phyloP scores from a whole-genome alignment of 352 stramenopile species.

The Pythium pyrilobum region DNA sequence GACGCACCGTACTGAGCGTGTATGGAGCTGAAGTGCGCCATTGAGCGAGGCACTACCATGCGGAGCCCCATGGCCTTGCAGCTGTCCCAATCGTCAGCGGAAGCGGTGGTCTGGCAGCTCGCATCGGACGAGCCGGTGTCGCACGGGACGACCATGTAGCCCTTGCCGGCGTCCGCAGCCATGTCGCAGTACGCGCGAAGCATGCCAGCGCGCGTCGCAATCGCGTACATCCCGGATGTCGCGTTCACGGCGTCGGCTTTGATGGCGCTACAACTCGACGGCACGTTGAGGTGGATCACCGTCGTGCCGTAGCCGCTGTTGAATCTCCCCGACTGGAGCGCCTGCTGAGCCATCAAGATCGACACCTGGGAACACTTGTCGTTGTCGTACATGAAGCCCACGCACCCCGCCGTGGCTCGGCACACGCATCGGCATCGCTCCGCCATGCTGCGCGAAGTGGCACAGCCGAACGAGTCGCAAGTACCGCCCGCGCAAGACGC shows the following conservation, averaged over 20 bases:
- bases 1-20: conserved; percentile 39
- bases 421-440: conserved; percentile 50
- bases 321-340: conserved; percentile 20
- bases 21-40: conserved; percentile 35
- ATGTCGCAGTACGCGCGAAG: conserved; percentile 53
- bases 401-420: conserved; percentile 23
- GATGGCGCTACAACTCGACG: conserved; percentile 44
- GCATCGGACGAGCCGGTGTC: conserved; percentile 27
- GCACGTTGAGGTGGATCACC: conserved; percentile 49
- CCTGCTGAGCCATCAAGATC: conserved; percentile 31
- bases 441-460: conserved; percentile 23
- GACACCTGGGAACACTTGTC: conserved; percentile 37
- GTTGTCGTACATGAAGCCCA: conserved; percentile 36
- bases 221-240: conserved; percentile 31
- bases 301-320: conserved; percentile 24
- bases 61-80: conserved; percentile 49
- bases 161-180: conserved; percentile 36
- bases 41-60: conserved; percentile 44
- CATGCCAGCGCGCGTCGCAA: conserved; percentile 37
- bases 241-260: conserved; percentile 30
- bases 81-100: conserved; percentile 35
- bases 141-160: conserved; percentile 52
- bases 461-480: conserved; percentile 28
- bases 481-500: conserved; percentile 20
- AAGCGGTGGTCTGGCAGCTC: conserved; percentile 24